Conservation (phyloP, 768 basidiomycete species). For the Mycena galericulata region DNA sequence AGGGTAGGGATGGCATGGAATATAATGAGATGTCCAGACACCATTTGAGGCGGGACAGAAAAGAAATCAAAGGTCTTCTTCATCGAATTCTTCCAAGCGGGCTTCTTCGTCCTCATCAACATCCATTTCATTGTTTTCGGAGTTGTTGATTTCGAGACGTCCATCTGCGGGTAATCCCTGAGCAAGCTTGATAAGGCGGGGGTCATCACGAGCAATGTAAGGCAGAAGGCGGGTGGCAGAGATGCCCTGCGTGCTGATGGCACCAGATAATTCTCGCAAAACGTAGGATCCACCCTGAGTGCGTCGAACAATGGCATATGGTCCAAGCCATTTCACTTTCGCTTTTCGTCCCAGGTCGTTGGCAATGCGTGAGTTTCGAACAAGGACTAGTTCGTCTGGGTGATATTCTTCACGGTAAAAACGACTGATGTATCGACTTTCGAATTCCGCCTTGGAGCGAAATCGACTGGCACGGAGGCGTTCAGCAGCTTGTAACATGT, state of each 20-base stretch:
- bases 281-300: slow-evolving; percentile 12
- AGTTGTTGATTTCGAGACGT: not conserved
- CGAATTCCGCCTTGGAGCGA: not conserved
- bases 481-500: not conserved
- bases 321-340: slow-evolving; percentile 3
- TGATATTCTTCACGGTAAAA: not conserved
- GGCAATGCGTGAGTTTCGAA: not conserved
- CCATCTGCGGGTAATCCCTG: not conserved
- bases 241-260: slow-evolving; percentile 10
- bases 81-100: too few relatives aligned
- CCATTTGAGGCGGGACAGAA: too few relatives aligned
- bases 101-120: too few relatives aligned
- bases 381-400: not conserved
- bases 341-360: not conserved
- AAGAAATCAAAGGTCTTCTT: too few relatives aligned
- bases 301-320: slow-evolving; percentile 11
- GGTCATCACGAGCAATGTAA: not conserved
- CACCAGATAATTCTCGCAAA: slow-evolving; percentile 10
- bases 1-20: too few relatives aligned
- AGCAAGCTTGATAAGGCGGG: not conserved
- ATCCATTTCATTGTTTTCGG: too few relatives aligned
- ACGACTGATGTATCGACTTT: not conserved
- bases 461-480: not conserved
- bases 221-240: not conserved
- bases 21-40: too few relatives aligned